A percentile compares a stretch with the other conserved stretches of the same genome.
Conservation (phyloP, 2,329 filamentous ascomycete genomes). For the Furcasterigmium sp. region DNA sequence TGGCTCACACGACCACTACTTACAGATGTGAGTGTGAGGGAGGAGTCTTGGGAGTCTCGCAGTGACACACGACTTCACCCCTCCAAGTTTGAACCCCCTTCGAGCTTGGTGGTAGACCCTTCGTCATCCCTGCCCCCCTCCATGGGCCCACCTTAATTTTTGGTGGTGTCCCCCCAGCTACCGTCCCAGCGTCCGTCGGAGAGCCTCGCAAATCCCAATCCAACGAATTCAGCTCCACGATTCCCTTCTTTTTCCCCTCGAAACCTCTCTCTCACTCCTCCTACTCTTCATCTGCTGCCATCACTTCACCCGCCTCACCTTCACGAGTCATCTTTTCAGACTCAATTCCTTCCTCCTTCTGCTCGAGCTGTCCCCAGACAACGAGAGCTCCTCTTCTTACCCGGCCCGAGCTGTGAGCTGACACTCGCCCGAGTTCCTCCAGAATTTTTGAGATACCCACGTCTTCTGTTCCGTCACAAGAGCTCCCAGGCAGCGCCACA, state of each 20-base stretch:
- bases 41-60: too few species aligned
- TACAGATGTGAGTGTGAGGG: too few species aligned
- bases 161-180: conserved; percentile 15
- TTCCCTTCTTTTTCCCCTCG: conserved; percentile 9
- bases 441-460: conserved; percentile 11
- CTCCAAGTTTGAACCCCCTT: too few species aligned
- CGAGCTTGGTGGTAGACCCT: too few species aligned
- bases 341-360: neutral
- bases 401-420: neutral
- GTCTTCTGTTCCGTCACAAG: conserved; percentile 4
- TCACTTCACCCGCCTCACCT: conserved; percentile 4
- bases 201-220: conserved; percentile 15
- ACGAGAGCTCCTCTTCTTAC: neutral
- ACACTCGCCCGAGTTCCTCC: conserved; percentile 4
- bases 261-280: conserved; percentile 10
- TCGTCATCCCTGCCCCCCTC: conserved; percentile 1
- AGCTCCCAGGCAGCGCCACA: conserved; percentile 1
- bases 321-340: neutral
- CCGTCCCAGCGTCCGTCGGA: conserved; percentile 8
- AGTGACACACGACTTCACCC: too few species aligned
- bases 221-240: conserved; percentile 14
- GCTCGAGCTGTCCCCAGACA: neutral
- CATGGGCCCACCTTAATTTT: conserved; percentile 15
- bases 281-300: conserved; percentile 1
- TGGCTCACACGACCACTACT: too few species aligned